These are phyloP conservation scores for Calonectria montana DNA, from an alignment of 2,329 filamentous ascomycete species.

Conservation along the genomic window DNA sequence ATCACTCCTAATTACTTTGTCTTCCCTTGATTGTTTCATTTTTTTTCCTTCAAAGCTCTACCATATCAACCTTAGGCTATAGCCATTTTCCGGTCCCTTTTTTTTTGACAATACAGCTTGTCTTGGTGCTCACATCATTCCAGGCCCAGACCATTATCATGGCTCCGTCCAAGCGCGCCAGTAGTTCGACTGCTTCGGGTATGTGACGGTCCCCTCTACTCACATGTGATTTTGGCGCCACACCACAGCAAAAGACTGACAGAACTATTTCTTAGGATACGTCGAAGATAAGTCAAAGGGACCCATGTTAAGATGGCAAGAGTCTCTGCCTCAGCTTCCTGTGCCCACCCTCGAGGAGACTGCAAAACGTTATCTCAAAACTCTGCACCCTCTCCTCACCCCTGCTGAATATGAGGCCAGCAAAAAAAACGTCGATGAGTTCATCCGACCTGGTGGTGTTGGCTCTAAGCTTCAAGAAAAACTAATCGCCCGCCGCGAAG, in stretches of 20 bases:
- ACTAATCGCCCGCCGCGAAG: slow-evolving; percentile 80
- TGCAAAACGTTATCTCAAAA: slow-evolving; percentile 82
- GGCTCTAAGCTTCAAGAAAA: slow-evolving; percentile 90
- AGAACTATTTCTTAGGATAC: slow-evolving; percentile 68
- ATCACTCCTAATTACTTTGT: not conserved
- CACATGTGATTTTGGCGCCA: slow-evolving; percentile 10
- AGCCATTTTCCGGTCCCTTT: not conserved
- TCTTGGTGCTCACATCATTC: not conserved
- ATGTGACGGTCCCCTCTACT: slow-evolving; percentile 26
- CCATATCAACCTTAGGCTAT: not conserved
- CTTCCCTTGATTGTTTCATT: not conserved
- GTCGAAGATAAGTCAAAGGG: slow-evolving; percentile 83
- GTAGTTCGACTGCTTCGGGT: slow-evolving; percentile 68
- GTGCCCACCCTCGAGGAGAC: slow-evolving; percentile 88
- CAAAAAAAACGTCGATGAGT: slow-evolving; percentile 87
- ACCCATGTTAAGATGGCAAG: slow-evolving; percentile 85
- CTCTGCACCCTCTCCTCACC: slow-evolving; percentile 79
- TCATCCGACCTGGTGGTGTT: slow-evolving; percentile 86
- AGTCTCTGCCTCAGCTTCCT: slow-evolving; percentile 83
- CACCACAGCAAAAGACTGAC: slow-evolving; percentile 25
- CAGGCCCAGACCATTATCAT: slow-evolving; percentile 53
- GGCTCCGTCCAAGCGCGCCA: slow-evolving; percentile 65
- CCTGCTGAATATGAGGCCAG: slow-evolving; percentile 76
- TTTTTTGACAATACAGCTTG: not conserved
- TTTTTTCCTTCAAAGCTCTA: not conserved